Evolutionary conservation across 164 flowering plant genomes (phyloP).

Genomic region (Berberis vulgaris): DNA sequence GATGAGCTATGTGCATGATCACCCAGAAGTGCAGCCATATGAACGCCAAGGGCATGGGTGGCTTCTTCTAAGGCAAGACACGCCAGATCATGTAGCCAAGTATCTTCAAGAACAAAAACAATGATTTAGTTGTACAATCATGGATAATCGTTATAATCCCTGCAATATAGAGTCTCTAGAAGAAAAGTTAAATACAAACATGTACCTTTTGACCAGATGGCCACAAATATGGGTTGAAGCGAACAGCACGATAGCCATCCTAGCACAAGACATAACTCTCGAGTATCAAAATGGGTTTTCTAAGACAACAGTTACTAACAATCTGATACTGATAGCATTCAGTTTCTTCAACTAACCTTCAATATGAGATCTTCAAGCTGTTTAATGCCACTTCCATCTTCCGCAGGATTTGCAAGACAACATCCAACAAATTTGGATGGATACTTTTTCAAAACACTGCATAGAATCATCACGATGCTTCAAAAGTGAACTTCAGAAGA

Average conservation of each 20-base stretch:
- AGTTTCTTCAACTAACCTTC: conserved; percentile 33
- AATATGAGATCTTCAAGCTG: conserved; percentile 64
- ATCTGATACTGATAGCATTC: conserved; percentile 4
- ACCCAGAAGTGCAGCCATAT: too few species aligned
- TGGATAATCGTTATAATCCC: too few species aligned
- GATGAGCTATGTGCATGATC: too few species aligned
- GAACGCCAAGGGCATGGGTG: too few species aligned
- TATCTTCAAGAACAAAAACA: too few species aligned
- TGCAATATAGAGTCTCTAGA: neutral
- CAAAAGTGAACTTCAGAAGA: neutral
- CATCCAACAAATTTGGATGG: conserved; percentile 89
- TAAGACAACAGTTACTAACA: conserved; percentile 4
- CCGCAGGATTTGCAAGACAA: conserved; percentile 95
- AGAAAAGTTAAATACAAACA: neutral
- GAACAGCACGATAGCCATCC: conserved; percentile 92
- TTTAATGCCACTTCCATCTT: conserved; percentile 73
- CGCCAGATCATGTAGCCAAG: too few species aligned
- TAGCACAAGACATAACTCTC: conserved; percentile 16
- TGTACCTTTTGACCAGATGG: conserved; percentile 71
- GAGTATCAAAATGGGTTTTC: conserved; percentile 1
- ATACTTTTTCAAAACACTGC: conserved; percentile 65
- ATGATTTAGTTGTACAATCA: too few species aligned
- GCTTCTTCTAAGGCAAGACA: too few species aligned
- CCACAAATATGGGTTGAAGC: conserved; percentile 93
- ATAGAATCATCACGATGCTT: neutral